These are phyloP conservation scores for Betula pendula DNA, from an alignment of 306 rosid genomes.

Conservation along the genomic window DNA sequence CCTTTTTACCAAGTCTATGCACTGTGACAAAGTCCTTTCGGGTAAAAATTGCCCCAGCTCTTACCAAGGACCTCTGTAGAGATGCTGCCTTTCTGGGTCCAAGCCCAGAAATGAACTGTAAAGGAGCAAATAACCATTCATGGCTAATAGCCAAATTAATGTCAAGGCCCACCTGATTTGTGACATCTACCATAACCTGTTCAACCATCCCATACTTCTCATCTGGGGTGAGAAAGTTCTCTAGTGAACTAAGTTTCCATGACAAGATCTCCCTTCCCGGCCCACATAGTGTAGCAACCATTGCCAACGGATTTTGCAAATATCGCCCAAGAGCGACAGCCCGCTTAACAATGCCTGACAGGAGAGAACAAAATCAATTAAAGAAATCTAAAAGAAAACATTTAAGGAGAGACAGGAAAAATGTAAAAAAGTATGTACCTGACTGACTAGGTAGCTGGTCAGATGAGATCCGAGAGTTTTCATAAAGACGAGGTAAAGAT, in stretches of 20 bases:
- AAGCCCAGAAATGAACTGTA: slow-evolving; percentile 93
- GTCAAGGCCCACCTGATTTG: slow-evolving; percentile 94
- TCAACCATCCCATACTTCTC: slow-evolving; percentile 86
- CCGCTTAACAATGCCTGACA: slow-evolving; percentile 87
- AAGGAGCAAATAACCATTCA: slow-evolving; percentile 91
- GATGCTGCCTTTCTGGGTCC: slow-evolving; percentile 99
- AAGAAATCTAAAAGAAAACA: slow-evolving; percentile 1
- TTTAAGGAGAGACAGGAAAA: not conserved
- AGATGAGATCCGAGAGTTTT: slow-evolving; percentile 88
- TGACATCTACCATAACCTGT: slow-evolving; percentile 92
- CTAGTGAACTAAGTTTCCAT: slow-evolving; percentile 80
- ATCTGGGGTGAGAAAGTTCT: slow-evolving; percentile 82
- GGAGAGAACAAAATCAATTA: slow-evolving; percentile 25
- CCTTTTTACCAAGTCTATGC: slow-evolving; percentile 87
- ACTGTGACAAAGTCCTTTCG: slow-evolving; percentile 83
- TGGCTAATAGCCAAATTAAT: slow-evolving; percentile 84
- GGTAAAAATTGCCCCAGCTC: slow-evolving; percentile 84
- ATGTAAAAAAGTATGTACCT: slow-evolving; percentile 41
- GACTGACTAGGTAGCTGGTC: slow-evolving; percentile 90
- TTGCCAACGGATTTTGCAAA: slow-evolving; percentile 97
- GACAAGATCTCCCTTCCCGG: slow-evolving; percentile 88
- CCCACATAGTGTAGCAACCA: slow-evolving; percentile 93
- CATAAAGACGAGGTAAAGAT: slow-evolving; percentile 88
- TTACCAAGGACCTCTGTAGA: slow-evolving; percentile 83
- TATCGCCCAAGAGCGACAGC: slow-evolving; percentile 95